Evolutionary conservation across 257 asterid species (phyloP).

Genomic region (Solanum appendiculatum): DNA sequence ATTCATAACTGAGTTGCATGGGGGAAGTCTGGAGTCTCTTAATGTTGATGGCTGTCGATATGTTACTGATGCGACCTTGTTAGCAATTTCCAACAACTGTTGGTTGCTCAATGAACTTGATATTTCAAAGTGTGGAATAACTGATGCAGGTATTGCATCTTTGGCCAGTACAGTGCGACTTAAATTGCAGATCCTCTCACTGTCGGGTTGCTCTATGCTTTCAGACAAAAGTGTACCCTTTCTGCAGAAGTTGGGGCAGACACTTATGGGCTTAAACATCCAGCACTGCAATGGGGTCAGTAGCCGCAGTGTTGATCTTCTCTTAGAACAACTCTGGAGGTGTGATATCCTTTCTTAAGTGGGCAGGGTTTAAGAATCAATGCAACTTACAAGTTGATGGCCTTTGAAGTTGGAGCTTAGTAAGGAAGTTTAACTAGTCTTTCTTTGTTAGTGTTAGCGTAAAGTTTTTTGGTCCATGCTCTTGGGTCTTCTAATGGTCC

Average conservation of each 20-base stretch:
- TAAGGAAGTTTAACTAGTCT: conserved; percentile 7
- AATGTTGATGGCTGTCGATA: conserved; percentile 61
- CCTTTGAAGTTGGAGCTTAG: not conserved
- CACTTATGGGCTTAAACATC: conserved; percentile 61
- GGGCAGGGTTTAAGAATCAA: not conserved
- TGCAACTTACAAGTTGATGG: not conserved
- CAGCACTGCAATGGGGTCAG: conserved; percentile 61
- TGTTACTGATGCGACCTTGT: conserved; percentile 53
- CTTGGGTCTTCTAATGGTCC: conserved; percentile 21
- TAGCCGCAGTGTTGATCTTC: conserved; percentile 26
- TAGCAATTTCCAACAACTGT: conserved; percentile 49
- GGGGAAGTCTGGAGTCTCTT: conserved; percentile 52
- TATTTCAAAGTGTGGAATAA: conserved; percentile 43
- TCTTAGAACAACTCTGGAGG: conserved; percentile 64
- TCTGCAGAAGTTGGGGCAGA: conserved; percentile 40
- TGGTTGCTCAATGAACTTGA: conserved; percentile 49
- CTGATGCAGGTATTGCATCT: conserved; percentile 54
- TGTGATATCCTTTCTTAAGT: conserved; percentile 67
- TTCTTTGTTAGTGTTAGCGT: conserved; percentile 16
- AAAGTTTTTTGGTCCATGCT: conserved; percentile 33
- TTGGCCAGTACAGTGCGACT: conserved; percentile 49
- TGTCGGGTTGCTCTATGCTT: conserved; percentile 47
- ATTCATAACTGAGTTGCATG: conserved; percentile 49
- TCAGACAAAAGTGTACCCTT: conserved; percentile 49
- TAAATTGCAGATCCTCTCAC: conserved; percentile 50